Conservation (phyloP, 306 rosid genomes). For the Quercus glauca region DNA sequence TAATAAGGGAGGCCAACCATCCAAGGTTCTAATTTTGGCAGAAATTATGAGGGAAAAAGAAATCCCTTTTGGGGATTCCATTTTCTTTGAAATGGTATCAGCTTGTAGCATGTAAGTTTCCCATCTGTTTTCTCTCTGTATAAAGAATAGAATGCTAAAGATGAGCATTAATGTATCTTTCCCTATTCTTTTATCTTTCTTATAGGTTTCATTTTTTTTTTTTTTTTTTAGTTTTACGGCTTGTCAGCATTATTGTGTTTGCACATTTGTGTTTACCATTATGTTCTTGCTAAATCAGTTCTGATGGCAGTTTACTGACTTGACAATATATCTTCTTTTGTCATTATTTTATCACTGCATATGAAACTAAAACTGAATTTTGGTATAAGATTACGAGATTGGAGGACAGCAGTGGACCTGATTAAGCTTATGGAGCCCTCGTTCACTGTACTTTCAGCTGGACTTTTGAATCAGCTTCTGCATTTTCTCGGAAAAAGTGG, state of each 20-base stretch:
- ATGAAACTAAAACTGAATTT: conserved; percentile 31
- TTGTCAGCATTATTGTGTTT: not conserved
- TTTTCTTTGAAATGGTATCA: conserved; percentile 79
- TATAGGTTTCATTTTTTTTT: not conserved
- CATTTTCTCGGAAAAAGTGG: conserved; percentile 86
- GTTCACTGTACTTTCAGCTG: conserved; percentile 58
- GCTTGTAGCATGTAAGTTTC: conserved; percentile 89
- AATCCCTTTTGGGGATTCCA: conserved; percentile 70
- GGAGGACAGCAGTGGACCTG: conserved; percentile 69
- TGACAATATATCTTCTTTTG: conserved; percentile 16
- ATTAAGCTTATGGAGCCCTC: conserved; percentile 76
- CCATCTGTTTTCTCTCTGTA: conserved; percentile 2
- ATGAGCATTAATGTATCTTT: conserved; percentile 3
- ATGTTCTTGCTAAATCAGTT: conserved; percentile 1
- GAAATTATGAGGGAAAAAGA: conserved; percentile 72
- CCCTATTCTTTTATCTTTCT: not conserved
- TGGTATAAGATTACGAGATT: conserved; percentile 71
- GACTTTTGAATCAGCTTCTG: conserved; percentile 67
- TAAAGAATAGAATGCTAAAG: conserved; percentile 2
- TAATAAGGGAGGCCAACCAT: conserved; percentile 79
- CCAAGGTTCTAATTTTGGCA: conserved; percentile 72
- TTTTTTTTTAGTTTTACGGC: not conserved
- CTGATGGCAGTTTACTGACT: conserved; percentile 18
- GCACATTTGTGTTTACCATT: not conserved
- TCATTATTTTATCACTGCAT: conserved; percentile 11